Evolutionary conservation across 192 early-diverging fungal species (phyloP).

Genomic region (Backusella mclennaniae): DNA sequence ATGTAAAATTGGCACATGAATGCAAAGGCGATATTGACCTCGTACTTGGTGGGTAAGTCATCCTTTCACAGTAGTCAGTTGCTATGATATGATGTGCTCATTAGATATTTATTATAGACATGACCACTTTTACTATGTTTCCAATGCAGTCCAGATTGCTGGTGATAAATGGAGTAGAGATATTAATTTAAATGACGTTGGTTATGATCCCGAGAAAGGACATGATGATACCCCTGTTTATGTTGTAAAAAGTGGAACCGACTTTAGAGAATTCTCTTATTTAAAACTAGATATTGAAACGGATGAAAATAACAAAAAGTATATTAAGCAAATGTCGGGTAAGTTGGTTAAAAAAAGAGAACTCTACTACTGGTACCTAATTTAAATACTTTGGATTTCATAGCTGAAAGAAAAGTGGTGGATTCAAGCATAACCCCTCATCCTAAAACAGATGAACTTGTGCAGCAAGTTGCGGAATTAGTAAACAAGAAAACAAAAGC

Average conservation of each 20-base stretch:
- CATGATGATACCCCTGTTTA: constrained; percentile 34
- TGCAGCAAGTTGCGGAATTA: constrained; percentile 44
- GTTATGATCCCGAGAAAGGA: constrained; percentile 39
- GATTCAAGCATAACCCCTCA: constrained; percentile 40
- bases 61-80: neutral
- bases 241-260: constrained; percentile 67
- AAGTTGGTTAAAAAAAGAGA: neutral
- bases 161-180: constrained; percentile 38
- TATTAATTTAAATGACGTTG: constrained; percentile 32
- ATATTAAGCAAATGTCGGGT: constrained; percentile 32
- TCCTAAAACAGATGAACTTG: constrained; percentile 40
- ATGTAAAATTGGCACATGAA: constrained; percentile 51
- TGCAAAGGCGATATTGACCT: constrained; percentile 60
- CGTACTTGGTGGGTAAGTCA: constrained; percentile 57
- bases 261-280: constrained; percentile 63
- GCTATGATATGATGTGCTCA: neutral
- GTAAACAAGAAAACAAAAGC: constrained; percentile 51
- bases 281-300: constrained; percentile 39
- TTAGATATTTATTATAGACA: constrained; percentile 35
- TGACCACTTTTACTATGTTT: constrained; percentile 68
- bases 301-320: constrained; percentile 27
- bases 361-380: neutral
- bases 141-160: constrained; percentile 46
- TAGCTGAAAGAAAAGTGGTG: constrained; percentile 46
- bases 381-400: neutral